Conservation (phyloP, 1,284 basidiomycete genomes). For the Cryptococcus amylolentus region DNA sequence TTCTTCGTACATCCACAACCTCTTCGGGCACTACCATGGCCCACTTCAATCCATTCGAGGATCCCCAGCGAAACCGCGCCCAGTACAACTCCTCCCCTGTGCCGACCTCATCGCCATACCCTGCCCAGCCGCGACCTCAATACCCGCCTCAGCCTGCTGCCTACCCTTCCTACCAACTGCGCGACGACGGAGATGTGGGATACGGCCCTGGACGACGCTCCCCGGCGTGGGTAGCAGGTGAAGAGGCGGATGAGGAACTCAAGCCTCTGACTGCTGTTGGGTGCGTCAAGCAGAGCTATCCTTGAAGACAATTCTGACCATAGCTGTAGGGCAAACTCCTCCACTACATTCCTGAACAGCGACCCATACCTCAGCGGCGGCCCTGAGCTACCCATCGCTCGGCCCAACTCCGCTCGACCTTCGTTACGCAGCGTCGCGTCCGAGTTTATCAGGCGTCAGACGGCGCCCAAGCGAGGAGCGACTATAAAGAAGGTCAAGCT, state of each 20-base stretch:
- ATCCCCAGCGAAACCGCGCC: not conserved
- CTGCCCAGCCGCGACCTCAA: not conserved
- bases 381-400: not conserved
- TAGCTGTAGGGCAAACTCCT: conserved; percentile 6
- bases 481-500: conserved; percentile 86
- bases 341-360: conserved; percentile 7
- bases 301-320: not conserved
- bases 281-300: conserved; percentile 2
- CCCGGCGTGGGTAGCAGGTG: conserved; percentile 20
- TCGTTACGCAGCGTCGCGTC: conserved; percentile 16
- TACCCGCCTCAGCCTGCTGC: conserved; percentile 15
- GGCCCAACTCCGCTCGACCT: conserved; percentile 3
- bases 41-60: conserved; percentile 8
- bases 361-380: conserved; percentile 9
- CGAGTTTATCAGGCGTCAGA: conserved; percentile 64
- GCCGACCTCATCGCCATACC: not conserved
- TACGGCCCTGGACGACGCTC: conserved; percentile 4
- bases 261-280: conserved; percentile 21
- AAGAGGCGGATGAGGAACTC: conserved; percentile 28
- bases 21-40: not conserved
- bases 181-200: conserved; percentile 17
- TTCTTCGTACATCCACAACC: too few relatives aligned
- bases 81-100: conserved; percentile 8
- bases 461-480: conserved; percentile 77
- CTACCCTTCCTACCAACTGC: conserved; percentile 11